Conservation (phyloP, 2,329 filamentous ascomycete genomes). For the Aureobasidium pullulans region DNA sequence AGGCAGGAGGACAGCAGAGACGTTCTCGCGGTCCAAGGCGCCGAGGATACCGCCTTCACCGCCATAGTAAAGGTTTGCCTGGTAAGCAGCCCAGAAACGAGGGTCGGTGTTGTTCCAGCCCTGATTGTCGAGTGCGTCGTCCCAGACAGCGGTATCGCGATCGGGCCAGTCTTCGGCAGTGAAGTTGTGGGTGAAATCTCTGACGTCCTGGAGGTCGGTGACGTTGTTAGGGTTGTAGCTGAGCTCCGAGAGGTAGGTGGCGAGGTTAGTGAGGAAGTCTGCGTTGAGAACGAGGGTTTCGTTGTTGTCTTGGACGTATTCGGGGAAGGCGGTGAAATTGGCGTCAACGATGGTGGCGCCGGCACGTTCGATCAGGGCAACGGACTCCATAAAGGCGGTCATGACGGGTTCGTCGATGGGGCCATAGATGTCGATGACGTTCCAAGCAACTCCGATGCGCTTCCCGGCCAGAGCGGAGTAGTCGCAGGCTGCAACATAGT, state of each 20-base stretch:
- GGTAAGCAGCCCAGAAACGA: constrained; percentile 51
- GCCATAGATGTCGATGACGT: constrained; percentile 41
- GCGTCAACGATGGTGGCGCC: constrained; percentile 56
- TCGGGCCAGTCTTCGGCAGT: constrained; percentile 52
- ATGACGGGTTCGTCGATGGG: constrained; percentile 36
- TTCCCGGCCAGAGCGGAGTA: constrained; percentile 47
- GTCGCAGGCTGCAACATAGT: constrained; percentile 56
- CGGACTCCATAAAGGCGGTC: constrained; percentile 48
- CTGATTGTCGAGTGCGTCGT: constrained; percentile 40
- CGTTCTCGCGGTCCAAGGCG: constrained; percentile 47
- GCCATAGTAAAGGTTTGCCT: constrained; percentile 46
- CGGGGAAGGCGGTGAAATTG: constrained; percentile 49
- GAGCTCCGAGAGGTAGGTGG: constrained; percentile 50
- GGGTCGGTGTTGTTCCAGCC: constrained; percentile 51
- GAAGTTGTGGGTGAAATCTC: constrained; percentile 48
- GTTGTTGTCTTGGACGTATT: constrained; percentile 34
- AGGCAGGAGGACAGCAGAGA: constrained; percentile 57
- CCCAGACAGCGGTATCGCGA: constrained; percentile 53
- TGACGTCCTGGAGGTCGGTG: constrained; percentile 43
- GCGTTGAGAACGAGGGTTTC: constrained; percentile 44
- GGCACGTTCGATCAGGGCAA: constrained; percentile 45
- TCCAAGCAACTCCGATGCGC: constrained; percentile 58
- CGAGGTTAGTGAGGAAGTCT: constrained; percentile 54
- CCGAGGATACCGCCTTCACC: constrained; percentile 55
- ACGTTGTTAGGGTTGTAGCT: constrained; percentile 52